These are phyloP conservation scores for Taphrina wiesneri DNA, from an alignment of 1,139 yeast genomes.

Conservation along the genomic window DNA sequence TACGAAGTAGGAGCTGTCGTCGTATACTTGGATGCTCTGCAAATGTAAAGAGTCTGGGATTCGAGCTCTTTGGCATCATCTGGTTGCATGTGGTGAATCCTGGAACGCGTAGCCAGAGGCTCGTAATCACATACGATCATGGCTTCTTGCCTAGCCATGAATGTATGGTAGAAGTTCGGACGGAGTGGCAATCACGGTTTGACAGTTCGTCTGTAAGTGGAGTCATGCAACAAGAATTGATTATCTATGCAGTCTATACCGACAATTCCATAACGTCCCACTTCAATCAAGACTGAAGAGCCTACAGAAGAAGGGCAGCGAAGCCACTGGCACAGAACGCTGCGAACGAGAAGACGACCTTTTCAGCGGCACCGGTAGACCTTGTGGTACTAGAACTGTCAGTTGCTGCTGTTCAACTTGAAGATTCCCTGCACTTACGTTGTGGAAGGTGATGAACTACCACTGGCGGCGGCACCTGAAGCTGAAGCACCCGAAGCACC, in stretches of 20 bases:
- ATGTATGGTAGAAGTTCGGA: too few relatives aligned
- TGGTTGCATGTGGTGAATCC: neutral
- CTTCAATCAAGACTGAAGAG: neutral
- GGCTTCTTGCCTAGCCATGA: neutral
- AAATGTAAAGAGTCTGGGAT: too few relatives aligned
- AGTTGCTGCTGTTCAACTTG: neutral
- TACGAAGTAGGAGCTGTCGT: too few relatives aligned
- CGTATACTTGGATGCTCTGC: neutral
- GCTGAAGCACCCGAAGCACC: constrained; percentile 11
- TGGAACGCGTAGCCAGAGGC: neutral
- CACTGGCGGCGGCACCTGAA: constrained; percentile 11
- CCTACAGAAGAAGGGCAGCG: neutral
- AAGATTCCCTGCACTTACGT: neutral
- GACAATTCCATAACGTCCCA: neutral
- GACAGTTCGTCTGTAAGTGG: too few relatives aligned
- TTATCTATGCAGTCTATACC: neutral
- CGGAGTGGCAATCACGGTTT: too few relatives aligned
- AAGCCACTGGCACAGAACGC: neutral
- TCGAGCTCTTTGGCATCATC: too few relatives aligned
- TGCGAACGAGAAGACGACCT: neutral
- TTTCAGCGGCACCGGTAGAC: constrained; percentile 6
- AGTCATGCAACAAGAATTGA: neutral
- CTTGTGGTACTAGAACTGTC: neutral
- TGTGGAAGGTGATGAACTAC: neutral
- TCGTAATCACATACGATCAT: neutral